Conservation (phyloP, 2,329 filamentous ascomycete species). For the Nemania bipapillata region DNA sequence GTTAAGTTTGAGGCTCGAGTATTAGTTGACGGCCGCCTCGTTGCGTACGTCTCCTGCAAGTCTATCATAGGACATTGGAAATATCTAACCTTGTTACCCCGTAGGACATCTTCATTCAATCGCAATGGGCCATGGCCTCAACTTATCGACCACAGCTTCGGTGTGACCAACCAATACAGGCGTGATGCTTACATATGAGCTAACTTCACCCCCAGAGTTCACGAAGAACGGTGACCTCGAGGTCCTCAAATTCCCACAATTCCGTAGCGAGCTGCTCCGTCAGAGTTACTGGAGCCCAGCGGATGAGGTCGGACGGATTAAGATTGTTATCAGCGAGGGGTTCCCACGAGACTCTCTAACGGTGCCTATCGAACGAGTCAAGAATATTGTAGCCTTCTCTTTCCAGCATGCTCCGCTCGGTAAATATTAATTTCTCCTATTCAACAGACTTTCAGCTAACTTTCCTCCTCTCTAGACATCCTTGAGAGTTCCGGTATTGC, state of each 20-base stretch:
- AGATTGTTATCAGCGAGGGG: constrained; percentile 78
- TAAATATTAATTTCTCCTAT: constrained; percentile 53
- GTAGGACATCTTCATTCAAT: constrained; percentile 67
- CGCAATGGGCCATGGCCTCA: constrained; percentile 63
- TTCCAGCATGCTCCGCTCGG: constrained; percentile 86
- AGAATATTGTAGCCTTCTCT: constrained; percentile 79
- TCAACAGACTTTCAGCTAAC: background rate
- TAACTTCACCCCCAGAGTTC: constrained; percentile 54
- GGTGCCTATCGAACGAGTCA: constrained; percentile 71
- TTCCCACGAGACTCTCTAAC: constrained; percentile 66
- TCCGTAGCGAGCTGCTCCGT: constrained; percentile 74
- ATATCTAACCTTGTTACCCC: constrained; percentile 12
- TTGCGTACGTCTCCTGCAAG: constrained; percentile 62
- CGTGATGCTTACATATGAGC: constrained; percentile 38
- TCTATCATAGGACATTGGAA: background rate
- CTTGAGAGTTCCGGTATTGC: constrained; percentile 79
- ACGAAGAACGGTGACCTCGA: constrained; percentile 69
- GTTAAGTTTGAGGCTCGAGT: constrained; percentile 73
- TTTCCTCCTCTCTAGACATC: constrained; percentile 65
- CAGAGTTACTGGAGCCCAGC: constrained; percentile 77
- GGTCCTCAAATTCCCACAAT: constrained; percentile 76
- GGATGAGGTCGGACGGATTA: constrained; percentile 79
- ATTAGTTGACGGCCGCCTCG: constrained; percentile 72
- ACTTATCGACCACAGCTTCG: constrained; percentile 59
- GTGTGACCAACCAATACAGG: constrained; percentile 46